Evolutionary conservation across 129 eudicot genomes (phyloP), one percentile per base, ranked within the genome.

Genomic region (Chrysanthemum makinoi): DNA sequence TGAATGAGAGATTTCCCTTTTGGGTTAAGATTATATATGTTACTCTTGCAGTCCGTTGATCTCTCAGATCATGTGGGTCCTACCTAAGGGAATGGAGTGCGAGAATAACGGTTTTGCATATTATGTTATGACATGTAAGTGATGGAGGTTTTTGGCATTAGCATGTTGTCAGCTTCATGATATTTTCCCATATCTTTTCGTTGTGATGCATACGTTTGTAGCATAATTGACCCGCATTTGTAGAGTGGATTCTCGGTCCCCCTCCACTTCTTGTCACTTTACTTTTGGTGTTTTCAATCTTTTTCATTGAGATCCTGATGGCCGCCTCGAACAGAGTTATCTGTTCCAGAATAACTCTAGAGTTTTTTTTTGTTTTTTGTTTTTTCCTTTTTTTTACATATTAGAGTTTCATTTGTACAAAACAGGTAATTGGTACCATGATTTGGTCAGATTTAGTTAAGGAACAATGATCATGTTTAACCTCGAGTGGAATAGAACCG

Each of bases 221-320:
- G 57, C 76, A 83, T 33, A 52, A 73, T 68, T 86, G 88, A 84
- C 81, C 81, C 80, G 79, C 74, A 62, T 58, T 50, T 52, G 35
- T 73, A 54, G 58, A 72, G 81, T 86, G 91, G 88, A 60, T 77
- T 83, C 70, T 68, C 69, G 92, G 88, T 83, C 66, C 92, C 91
- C 79, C 80, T 74, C 80, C 76, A 76, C 79, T 80, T 72, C 60
- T 73, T 51, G 39, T 16, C 68, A 53, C 78, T 77, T 14, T 74
- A 50, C 70, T 60, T 58, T 62, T 66, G 59, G 33, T 54, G 75
- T 48, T 58, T 66, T 71, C 77, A 63, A 64, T 70, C 72, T 62
- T 63, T 43, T 77, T 53, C 60, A 24, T 63, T 54, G 43, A 56
- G 30, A 70, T 69, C 65, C 51, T 24, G 67, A 70, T 69, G 51